A percentile compares a stretch with the other conserved stretches of the same genome.
Conservation (phyloP, 2,329 filamentous ascomycete species). For the Fusarium algeriense region DNA sequence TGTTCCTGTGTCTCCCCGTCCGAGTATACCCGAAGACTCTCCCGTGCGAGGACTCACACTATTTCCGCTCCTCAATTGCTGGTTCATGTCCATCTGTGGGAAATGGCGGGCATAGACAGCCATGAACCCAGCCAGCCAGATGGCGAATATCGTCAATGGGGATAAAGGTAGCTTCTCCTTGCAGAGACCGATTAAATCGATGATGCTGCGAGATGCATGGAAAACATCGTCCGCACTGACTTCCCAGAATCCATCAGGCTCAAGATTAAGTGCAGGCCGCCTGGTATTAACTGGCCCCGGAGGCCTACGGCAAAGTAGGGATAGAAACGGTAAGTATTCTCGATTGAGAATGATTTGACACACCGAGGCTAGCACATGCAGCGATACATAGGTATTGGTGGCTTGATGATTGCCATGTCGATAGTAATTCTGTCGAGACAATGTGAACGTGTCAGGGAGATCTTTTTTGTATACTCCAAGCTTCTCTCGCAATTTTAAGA, state of each 20-base stretch:
- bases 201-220: constrained; percentile 70
- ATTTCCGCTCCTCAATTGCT: constrained; percentile 12
- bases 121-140: constrained; percentile 75
- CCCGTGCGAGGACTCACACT: not conserved
- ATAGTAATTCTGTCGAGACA: constrained; percentile 57
- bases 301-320: not conserved
- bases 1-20: constrained; percentile 17
- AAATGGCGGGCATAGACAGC: constrained; percentile 76
- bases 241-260: constrained; percentile 3
- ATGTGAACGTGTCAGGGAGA: constrained; percentile 68
- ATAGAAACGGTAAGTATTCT: constrained; percentile 10
- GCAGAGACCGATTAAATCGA: constrained; percentile 73
- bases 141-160: constrained; percentile 73
- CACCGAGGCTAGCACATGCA: constrained; percentile 9
- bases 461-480: constrained; percentile 55
- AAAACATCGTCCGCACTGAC: constrained; percentile 3
- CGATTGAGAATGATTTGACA: constrained; percentile 15
- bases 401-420: constrained; percentile 60
- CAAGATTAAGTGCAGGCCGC: not conserved
- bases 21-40: constrained; percentile 8
- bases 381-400: constrained; percentile 2
- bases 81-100: constrained; percentile 73
- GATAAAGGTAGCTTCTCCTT: constrained; percentile 74
- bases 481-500: constrained; percentile 64
- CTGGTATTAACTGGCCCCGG: not conserved